Base-by-base conservation (phyloP, 306 rosid genomes). In the Lagenaria siceraria region DNA sequence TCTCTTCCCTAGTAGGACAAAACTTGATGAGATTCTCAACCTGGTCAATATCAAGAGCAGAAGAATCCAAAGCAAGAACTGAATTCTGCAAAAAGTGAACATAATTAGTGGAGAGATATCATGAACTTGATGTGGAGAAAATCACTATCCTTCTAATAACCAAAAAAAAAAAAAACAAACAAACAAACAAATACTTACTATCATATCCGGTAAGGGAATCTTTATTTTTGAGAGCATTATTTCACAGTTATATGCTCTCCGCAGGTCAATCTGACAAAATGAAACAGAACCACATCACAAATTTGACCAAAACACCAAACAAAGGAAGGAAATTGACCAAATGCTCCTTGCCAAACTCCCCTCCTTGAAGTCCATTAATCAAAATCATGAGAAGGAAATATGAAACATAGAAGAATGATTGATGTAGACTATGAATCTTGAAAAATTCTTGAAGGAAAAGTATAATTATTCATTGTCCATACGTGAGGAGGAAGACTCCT, bases 11-110 rank as follows among this genome's bases (percentile, higher is more conserved):
- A 38, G 97, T 87, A 54, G 98, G 98, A 80, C 97, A 92, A 87
- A 95, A 95, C 80, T 90, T 92, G 79, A 95, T 95, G 82, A 95
- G 96, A 87, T 95, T 95, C 86, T 95, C 98, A 77, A 95, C 98
- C 87, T 92, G 88, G 78, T 93, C 98, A 90, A 86, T 83, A 87
- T 85, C 87, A 12, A 88, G 87, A 79, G 81, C 80, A 74, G 92
- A 72, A 82, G 89, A 88, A 83, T 87, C 91, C 86, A 87, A 75
- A 13, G 89, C 91, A 68, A 87, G 83, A 87, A 87, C 87, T 75
- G 91, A 85, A 81, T 64, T 85, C 91, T 87, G 68, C 64, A 79
- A 78, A 38, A 31, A 61, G 29, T 77, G 11, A 63, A 31, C 43
- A 10, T 17, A 3, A 74, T 49, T 29, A 29, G 31, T 75, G 21